These are phyloP conservation scores for Phytophthora ohioensis DNA, from an alignment of 352 stramenopile species.

Conservation along the genomic window DNA sequence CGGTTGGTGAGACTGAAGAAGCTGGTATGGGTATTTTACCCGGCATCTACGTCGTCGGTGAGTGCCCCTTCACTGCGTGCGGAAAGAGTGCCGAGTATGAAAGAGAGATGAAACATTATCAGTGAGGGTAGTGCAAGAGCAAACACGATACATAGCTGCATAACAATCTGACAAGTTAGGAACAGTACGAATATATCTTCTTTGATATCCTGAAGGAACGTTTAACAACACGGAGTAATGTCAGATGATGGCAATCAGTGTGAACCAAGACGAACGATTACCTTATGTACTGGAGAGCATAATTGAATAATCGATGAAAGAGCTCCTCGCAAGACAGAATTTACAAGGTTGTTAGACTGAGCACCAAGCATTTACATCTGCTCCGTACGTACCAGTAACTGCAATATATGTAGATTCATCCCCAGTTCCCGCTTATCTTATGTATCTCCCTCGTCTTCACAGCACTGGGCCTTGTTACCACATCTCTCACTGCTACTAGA, in stretches of 20 bases:
- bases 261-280: neutral
- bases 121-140: neutral
- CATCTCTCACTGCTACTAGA: constrained; percentile 19
- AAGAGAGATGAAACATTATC: neutral
- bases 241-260: neutral
- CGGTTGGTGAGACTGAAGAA: neutral
- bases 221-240: constrained; percentile 1
- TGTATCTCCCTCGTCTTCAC: constrained; percentile 10
- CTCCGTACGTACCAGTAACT: neutral
- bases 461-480: constrained; percentile 23
- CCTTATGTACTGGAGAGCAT: neutral
- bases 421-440: neutral
- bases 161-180: neutral
- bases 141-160: neutral
- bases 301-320: neutral
- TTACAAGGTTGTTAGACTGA: neutral
- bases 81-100: neutral
- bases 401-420: neutral
- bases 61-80: neutral
- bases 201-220: neutral
- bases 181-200: neutral
- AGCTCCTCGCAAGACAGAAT: no score
- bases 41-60: neutral
- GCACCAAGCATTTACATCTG: neutral
- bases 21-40: neutral